phyloP scores from a whole-genome alignment of 306 rosid genomes.

The Mimosa pudica region DNA sequence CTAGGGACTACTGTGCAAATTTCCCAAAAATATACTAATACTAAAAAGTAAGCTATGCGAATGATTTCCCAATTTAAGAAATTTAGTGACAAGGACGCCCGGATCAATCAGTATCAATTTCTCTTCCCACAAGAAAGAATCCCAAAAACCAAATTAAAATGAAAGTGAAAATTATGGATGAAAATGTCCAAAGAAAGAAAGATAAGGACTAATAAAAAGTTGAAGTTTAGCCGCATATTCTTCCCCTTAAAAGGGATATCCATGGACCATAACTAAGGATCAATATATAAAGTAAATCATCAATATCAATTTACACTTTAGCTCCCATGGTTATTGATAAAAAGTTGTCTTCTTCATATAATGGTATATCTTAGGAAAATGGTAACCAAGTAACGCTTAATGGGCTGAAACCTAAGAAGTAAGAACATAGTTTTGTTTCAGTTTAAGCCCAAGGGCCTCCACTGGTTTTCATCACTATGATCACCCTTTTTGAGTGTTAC shows the following conservation, averaged over 20 bases:
- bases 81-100: slow-evolving; percentile 16
- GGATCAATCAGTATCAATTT: background rate
- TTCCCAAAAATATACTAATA: no score
- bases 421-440: background rate
- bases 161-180: background rate
- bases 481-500: slow-evolving; percentile 44
- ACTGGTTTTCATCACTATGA: slow-evolving; percentile 29
- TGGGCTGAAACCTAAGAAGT: background rate
- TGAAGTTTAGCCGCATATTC: slow-evolving; percentile 40
- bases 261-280: background rate
- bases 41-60: background rate
- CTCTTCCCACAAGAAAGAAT: background rate
- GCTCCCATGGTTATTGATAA: background rate
- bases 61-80: slow-evolving; percentile 8
- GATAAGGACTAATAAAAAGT: background rate
- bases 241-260: slow-evolving; percentile 25
- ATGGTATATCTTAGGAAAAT: slow-evolving; percentile 11
- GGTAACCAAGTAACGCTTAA: background rate
- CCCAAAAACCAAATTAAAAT: background rate
- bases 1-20: no score
- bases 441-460: background rate
- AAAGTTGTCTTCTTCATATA: background rate
- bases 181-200: background rate
- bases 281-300: slow-evolving; percentile 22
- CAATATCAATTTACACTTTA: background rate